These are phyloP conservation scores for Eucalyptus pumila DNA, from an alignment of 345 rosid genomes.

Conservation along the genomic window DNA sequence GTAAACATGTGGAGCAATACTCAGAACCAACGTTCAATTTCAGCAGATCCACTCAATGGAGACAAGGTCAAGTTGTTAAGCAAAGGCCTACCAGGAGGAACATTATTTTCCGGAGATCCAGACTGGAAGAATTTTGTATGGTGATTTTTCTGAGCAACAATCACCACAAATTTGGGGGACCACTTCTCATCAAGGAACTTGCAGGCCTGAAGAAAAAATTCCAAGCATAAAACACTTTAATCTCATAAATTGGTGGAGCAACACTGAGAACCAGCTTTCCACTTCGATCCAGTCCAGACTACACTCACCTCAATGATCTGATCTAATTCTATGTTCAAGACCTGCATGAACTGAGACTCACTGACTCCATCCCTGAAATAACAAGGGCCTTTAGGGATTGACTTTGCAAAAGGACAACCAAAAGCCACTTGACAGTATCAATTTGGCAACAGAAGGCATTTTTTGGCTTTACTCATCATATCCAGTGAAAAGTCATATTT, in stretches of 20 bases:
- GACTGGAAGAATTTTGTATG: constrained; percentile 83
- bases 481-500: neutral
- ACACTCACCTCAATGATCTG: constrained; percentile 38
- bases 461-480: neutral
- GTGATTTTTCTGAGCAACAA: constrained; percentile 85
- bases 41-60: neutral
- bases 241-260: neutral
- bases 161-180: constrained; percentile 67
- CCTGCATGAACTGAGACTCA: constrained; percentile 41
- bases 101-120: constrained; percentile 50
- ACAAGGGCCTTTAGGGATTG: neutral
- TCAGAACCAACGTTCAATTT: neutral
- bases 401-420: neutral
- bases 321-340: constrained; percentile 33
- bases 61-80: neutral
- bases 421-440: neutral
- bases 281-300: neutral
- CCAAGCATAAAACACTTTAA: neutral
- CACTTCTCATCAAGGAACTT: constrained; percentile 58
- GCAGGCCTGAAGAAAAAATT: constrained; percentile 50
- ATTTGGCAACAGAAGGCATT: neutral
- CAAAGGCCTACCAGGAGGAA: constrained; percentile 55
- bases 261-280: neutral
- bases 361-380: constrained; percentile 44
- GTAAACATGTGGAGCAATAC: neutral